phyloP scores from a whole-genome alignment of 2,329 filamentous ascomycete species.

The Aulographum hederae region DNA sequence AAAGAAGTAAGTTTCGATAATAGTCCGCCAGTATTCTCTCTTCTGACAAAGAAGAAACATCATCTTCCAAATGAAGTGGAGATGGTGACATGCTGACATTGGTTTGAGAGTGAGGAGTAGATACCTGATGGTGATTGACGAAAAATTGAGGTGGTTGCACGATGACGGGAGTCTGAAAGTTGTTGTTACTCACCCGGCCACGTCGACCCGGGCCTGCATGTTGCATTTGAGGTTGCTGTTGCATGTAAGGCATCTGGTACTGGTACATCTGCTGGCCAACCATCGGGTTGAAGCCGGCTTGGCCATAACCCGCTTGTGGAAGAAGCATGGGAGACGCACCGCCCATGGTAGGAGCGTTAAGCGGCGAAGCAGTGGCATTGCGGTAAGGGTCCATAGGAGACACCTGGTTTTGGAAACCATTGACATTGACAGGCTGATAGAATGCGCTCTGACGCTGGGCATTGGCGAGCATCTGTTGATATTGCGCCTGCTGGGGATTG shows the following conservation, averaged over 20 bases:
- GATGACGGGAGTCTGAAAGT: too few species aligned
- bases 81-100: too few species aligned
- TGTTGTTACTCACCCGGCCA: conserved; percentile 5
- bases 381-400: conserved; percentile 3
- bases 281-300: conserved; percentile 3
- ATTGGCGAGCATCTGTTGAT: conserved; percentile 4
- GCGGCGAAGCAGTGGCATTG: not conserved
- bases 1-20: too few species aligned
- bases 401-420: conserved; percentile 2
- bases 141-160: too few species aligned
- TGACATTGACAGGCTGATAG: conserved; percentile 1
- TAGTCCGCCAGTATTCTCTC: too few species aligned
- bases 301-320: conserved; percentile 5
- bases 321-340: conserved; percentile 1
- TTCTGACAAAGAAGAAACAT: too few species aligned
- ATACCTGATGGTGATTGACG: too few species aligned
- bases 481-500: conserved; percentile 5
- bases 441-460: conserved; percentile 2
- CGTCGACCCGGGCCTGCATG: conserved; percentile 3
- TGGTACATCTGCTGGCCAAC: conserved; percentile 3
- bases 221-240: conserved; percentile 2
- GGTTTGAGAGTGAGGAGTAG: too few species aligned
- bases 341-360: too few species aligned
- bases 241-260: conserved; percentile 3
- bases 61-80: too few species aligned